Conservation (phyloP, 2,329 filamentous ascomycete species). For the Fusarium anthophilum region DNA sequence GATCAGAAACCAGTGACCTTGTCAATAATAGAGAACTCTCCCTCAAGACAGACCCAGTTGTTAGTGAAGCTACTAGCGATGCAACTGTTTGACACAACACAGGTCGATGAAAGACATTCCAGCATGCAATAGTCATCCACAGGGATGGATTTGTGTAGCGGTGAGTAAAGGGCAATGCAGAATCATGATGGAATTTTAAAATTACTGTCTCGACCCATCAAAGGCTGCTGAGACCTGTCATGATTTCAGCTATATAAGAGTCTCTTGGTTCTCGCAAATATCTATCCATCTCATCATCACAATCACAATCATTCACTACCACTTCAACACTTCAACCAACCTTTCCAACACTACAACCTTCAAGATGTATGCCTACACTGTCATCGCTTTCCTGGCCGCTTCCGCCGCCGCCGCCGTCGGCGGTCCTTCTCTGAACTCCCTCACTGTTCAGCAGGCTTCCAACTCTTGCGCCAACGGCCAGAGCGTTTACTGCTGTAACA, state of each 20-base stretch:
- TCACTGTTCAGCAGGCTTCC: not conserved
- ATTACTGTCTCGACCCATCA: not conserved
- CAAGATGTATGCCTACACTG: not conserved
- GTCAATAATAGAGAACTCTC: not conserved
- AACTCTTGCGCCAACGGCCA: not conserved
- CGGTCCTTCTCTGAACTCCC: not conserved
- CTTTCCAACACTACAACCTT: not conserved
- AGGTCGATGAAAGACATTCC: not conserved
- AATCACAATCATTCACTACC: not conserved
- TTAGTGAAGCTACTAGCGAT: not conserved
- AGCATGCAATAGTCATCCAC: not conserved
- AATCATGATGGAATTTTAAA: not conserved
- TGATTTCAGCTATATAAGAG: not conserved
- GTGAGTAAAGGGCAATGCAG: not conserved
- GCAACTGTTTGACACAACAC: not conserved
- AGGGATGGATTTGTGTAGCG: not conserved
- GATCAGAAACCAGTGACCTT: not conserved
- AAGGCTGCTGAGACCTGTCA: not conserved
- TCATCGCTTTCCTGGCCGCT: constrained; percentile 5
- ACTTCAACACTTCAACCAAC: not conserved
- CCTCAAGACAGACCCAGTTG: too few species aligned
- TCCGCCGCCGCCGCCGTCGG: not conserved
- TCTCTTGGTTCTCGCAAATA: not conserved
- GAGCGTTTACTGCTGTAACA: constrained; percentile 7
- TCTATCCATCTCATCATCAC: not conserved